Percentiles rank a stretch among this genome's conserved stretches.
Conservation (phyloP, 164 flowering plant species). For the Nelumbo lutea region DNA sequence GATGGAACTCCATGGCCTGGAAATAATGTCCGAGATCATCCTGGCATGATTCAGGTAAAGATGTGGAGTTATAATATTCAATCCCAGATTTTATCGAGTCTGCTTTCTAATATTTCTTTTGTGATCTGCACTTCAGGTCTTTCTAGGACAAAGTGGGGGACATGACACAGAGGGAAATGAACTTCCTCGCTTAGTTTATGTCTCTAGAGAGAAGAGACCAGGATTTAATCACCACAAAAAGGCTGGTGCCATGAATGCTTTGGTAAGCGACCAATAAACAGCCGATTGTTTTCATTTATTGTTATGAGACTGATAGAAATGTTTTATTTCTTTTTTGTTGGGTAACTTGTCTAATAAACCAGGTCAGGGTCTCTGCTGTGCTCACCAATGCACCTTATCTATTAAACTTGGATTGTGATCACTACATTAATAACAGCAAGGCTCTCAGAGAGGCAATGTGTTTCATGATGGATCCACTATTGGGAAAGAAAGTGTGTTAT, state of each 20-base stretch:
- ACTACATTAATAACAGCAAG: conserved; percentile 71
- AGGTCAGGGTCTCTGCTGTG: conserved; percentile 74
- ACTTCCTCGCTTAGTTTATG: conserved; percentile 65
- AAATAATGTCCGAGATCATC: conserved; percentile 71
- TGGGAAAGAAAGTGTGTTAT: conserved; percentile 58
- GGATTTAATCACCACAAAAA: conserved; percentile 72
- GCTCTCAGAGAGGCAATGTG: conserved; percentile 72
- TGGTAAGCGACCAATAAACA: conserved; percentile 32
- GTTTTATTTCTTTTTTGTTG: conserved; percentile 4
- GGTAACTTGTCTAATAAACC: conserved; percentile 3
- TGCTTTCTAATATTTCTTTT: not conserved
- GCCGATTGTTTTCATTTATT: not conserved
- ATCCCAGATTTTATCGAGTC: not conserved
- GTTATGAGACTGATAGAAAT: not conserved
- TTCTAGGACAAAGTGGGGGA: conserved; percentile 64
- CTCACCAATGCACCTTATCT: conserved; percentile 62
- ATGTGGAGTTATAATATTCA: not conserved
- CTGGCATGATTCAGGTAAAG: conserved; percentile 76
- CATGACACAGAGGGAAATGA: conserved; percentile 62
- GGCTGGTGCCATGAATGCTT: conserved; percentile 81
- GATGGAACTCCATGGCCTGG: conserved; percentile 87
- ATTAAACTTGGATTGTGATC: conserved; percentile 73
- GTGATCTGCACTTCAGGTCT: conserved; percentile 33
- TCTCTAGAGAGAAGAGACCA: conserved; percentile 66
- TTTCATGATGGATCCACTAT: conserved; percentile 67